These are phyloP conservation scores for Kwoniella shivajii DNA, from an alignment of 1,284 basidiomycete genomes.

Conservation along the genomic window DNA sequence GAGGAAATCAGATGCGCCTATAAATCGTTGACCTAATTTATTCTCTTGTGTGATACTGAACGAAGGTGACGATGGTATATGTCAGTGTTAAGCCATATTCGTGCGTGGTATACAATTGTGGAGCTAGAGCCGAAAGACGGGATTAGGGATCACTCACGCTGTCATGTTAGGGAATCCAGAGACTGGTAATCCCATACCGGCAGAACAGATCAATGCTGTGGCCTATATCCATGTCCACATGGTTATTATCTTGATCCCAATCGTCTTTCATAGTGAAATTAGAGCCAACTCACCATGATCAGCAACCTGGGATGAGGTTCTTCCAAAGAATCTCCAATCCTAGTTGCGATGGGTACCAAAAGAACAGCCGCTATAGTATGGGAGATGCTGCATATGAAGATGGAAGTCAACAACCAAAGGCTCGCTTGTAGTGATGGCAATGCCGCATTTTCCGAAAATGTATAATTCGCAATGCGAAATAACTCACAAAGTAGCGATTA, in stretches of 20 bases:
- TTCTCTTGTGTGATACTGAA: slow-evolving; percentile 88
- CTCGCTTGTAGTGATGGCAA: not conserved
- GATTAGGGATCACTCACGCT: slow-evolving; percentile 64
- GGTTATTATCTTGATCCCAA: not conserved
- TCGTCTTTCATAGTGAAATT: not conserved
- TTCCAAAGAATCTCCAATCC: slow-evolving; percentile 78
- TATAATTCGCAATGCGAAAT: not conserved
- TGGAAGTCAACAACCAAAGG: not conserved
- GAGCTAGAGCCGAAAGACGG: too few relatives aligned
- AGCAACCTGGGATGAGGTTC: slow-evolving; percentile 73
- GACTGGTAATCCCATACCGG: slow-evolving; percentile 98
- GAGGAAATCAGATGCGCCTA: slow-evolving; percentile 84
- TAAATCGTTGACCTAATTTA: slow-evolving; percentile 85
- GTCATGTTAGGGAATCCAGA: slow-evolving; percentile 97
- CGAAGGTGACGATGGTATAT: not conserved
- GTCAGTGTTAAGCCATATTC: too few relatives aligned
- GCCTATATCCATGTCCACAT: slow-evolving; percentile 33
- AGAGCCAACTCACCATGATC: slow-evolving; percentile 66
- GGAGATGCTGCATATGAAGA: slow-evolving; percentile 62
- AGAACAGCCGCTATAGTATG: slow-evolving; percentile 96
- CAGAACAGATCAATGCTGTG: slow-evolving; percentile 87
- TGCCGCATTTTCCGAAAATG: too few relatives aligned
- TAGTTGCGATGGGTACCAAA: slow-evolving; percentile 90
- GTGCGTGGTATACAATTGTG: too few relatives aligned
- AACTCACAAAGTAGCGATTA: slow-evolving; percentile 61